A percentile compares a stretch with the other conserved stretches of the same genome.
Conservation (phyloP, 192 early-diverging fungal species). For the Backusella circina region DNA sequence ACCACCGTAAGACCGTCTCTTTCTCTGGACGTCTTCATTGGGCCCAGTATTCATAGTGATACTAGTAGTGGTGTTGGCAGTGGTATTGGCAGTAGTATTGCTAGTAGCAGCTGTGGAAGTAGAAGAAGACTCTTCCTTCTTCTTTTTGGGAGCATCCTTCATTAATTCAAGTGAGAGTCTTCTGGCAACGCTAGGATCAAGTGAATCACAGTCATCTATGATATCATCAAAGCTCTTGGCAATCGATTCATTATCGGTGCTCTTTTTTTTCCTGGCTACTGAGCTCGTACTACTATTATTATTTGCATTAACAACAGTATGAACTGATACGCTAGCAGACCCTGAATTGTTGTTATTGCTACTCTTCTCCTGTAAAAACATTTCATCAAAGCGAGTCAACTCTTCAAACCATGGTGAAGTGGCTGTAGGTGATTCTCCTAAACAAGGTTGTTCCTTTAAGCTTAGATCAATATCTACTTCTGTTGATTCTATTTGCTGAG, state of each 20-base stretch:
- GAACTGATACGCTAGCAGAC: neutral
- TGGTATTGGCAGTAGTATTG: neutral
- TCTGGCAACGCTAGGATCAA: conserved; percentile 26
- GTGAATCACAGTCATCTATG: neutral
- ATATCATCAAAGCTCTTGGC: neutral
- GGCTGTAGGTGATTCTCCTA: conserved; percentile 23
- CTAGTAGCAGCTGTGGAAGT: neutral
- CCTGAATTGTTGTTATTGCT: neutral
- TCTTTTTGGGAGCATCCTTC: conserved; percentile 21
- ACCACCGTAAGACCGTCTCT: neutral
- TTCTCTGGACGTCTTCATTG: neutral
- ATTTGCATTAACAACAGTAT: neutral
- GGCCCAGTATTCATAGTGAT: too few species aligned
- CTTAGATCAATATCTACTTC: neutral
- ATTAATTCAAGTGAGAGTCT: conserved; percentile 31
- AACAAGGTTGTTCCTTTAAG: conserved; percentile 11
- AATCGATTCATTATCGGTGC: neutral
- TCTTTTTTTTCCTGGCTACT: neutral
- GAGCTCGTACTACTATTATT: neutral
- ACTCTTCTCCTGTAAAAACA: conserved; percentile 11
- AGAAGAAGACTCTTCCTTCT: neutral
- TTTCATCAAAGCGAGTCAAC: conserved; percentile 1
- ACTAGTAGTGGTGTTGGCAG: neutral
- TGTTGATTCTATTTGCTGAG: neutral
- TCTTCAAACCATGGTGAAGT: conserved; percentile 20